phyloP scores from a whole-genome alignment of 176 grass and related monocot species.

The Neostapfia colusana region DNA sequence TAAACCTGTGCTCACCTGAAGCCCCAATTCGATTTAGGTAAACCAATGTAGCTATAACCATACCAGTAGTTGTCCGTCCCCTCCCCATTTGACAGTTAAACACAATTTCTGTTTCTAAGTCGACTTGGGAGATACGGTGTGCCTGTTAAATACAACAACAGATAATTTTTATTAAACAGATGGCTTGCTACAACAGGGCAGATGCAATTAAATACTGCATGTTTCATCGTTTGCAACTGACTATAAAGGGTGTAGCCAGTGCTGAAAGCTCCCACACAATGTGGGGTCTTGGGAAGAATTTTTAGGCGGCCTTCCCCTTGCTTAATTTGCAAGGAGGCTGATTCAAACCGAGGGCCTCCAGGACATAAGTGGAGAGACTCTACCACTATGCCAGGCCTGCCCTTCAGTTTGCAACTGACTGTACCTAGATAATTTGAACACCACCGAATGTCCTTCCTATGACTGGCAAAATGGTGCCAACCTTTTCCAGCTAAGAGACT shows the following conservation, averaged over 20 bases:
- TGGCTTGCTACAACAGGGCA: not conserved
- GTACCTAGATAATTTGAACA: conserved; percentile 21
- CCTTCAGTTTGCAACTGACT: conserved; percentile 14
- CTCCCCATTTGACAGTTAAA: conserved; percentile 99
- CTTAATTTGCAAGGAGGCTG: no score
- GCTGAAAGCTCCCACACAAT: no score
- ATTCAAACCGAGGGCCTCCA: no score
- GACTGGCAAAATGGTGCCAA: not conserved
- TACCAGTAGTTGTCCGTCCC: conserved; percentile 95
- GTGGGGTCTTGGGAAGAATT: no score
- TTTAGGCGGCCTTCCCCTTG: no score
- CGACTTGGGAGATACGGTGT: conserved; percentile 74
- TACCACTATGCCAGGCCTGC: no score
- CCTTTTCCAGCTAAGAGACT: not conserved
- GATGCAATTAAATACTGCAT: conserved; percentile 16
- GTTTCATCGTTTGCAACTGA: no score
- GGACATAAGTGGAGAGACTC: no score
- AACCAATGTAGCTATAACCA: conserved; percentile 98
- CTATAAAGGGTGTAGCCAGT: no score
- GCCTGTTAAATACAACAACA: conserved; percentile 65
- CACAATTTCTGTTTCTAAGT: conserved; percentile 89
- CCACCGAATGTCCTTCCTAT: not conserved
- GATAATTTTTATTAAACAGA: conserved; percentile 12
- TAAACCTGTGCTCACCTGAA: conserved; percentile 64
- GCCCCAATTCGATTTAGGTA: conserved; percentile 90